Percentiles rank a stretch among this genome's conserved stretches.
These are phyloP conservation scores for Suhomyces kilbournensis DNA, from an alignment of 805 yeast genomes.

Conservation along the genomic window DNA sequence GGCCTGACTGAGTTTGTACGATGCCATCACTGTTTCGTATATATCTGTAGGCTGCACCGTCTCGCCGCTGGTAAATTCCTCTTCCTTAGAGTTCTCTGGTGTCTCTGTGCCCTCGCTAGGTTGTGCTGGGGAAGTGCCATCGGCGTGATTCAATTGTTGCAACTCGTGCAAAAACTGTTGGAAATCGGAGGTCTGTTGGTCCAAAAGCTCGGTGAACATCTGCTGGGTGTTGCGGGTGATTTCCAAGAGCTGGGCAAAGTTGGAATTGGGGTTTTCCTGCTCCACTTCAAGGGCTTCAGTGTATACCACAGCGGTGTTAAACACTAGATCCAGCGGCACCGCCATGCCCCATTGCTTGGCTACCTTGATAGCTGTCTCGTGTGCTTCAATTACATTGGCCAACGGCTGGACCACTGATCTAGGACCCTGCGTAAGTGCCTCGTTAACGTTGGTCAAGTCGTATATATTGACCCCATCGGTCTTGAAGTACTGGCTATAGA, in stretches of 20 bases:
- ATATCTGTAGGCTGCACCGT: conserved; percentile 35
- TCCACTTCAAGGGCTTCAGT: conserved; percentile 44
- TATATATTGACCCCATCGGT: conserved; percentile 42
- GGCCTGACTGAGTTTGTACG: conserved; percentile 28
- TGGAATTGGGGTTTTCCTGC: conserved; percentile 17
- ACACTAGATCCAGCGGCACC: conserved; percentile 42
- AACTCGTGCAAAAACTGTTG: conserved; percentile 25
- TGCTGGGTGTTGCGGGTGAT: conserved; percentile 15
- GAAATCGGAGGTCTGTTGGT: conserved; percentile 23
- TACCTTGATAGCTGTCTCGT: conserved; percentile 34
- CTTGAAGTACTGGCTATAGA: conserved; percentile 49
- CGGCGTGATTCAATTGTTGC: conserved; percentile 2
- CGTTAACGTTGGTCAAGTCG: conserved; percentile 31
- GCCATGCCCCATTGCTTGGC: conserved; percentile 10
- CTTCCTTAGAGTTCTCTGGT: conserved; percentile 1
- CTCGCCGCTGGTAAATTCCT: conserved; percentile 19
- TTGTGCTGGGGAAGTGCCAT: neutral
- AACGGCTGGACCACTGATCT: conserved; percentile 41
- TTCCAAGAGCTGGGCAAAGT: conserved; percentile 13
- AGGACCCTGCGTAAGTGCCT: conserved; percentile 24
- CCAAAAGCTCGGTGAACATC: conserved; percentile 25
- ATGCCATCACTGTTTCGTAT: conserved; percentile 30
- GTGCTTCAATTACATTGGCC: conserved; percentile 31
- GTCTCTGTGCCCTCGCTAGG: neutral
- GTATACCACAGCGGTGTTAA: conserved; percentile 46